These are phyloP conservation scores for Corymbia calophylla DNA, from an alignment of 441 rosid species.

Conservation along the genomic window DNA sequence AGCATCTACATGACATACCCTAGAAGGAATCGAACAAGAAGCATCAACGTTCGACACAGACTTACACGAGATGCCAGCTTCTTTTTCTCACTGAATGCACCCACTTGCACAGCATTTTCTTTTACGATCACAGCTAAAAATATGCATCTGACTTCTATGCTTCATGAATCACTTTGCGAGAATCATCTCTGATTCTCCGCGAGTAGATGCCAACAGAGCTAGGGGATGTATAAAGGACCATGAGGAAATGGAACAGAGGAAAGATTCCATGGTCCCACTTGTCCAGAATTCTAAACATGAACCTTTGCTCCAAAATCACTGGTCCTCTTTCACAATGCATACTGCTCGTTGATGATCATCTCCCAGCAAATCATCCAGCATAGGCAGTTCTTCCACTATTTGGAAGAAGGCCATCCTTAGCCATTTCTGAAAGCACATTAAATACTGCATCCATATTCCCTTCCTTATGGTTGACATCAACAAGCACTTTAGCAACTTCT, in stretches of 20 bases:
- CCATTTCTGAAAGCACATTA: slow-evolving; percentile 68
- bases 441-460: slow-evolving; percentile 79
- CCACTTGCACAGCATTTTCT: background rate
- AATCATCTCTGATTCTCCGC: background rate
- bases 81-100: background rate
- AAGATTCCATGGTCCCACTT: background rate
- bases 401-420: slow-evolving; percentile 78
- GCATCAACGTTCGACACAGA: background rate
- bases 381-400: slow-evolving; percentile 27
- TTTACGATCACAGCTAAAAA: background rate
- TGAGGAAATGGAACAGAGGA: background rate
- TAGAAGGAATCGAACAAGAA: background rate
- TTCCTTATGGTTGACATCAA: slow-evolving; percentile 73
- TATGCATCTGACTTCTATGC: background rate
- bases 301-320: background rate
- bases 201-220: background rate
- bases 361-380: background rate
- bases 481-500: slow-evolving; percentile 61
- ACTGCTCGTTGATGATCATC: background rate
- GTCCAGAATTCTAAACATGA: background rate
- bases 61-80: background rate
- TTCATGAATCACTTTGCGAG: background rate
- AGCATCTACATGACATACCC: background rate
- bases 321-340: background rate
- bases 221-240: background rate